Conservation (phyloP, 1,284 basidiomycete species). For the Ustilago lituana region DNA sequence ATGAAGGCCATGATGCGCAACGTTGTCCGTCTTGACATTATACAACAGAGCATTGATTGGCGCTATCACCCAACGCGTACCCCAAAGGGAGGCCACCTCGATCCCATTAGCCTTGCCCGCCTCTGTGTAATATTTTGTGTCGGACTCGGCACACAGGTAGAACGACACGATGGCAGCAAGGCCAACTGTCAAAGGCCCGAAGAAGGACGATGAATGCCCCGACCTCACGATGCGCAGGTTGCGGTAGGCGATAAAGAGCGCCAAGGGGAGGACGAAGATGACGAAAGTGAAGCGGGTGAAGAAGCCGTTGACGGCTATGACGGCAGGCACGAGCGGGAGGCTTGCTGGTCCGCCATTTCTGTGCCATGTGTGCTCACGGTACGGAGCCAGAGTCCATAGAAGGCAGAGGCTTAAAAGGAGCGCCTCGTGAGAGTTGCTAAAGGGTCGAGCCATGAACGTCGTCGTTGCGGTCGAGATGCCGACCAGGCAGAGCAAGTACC, state of each 20-base stretch:
- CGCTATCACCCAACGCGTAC: conserved; percentile 31
- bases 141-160: background rate
- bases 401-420: conserved; percentile 41
- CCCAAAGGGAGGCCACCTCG: conserved; percentile 1
- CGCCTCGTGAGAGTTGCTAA: conserved; percentile 66
- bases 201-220: background rate
- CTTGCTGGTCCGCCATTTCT: background rate
- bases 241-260: background rate
- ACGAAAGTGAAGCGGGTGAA: conserved; percentile 64
- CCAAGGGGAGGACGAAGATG: conserved; percentile 56
- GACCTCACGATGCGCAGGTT: background rate
- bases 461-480: conserved; percentile 57
- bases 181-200: conserved; percentile 5
- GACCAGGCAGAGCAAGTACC: conserved; percentile 36
- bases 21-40: conserved; percentile 61
- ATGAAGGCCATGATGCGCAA: conserved; percentile 66
- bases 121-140: conserved; percentile 14
- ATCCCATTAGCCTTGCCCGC: background rate
- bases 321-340: conserved; percentile 14
- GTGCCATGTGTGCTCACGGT: conserved; percentile 10
- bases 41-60: conserved; percentile 66
- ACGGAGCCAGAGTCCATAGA: conserved; percentile 1
- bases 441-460: conserved; percentile 63
- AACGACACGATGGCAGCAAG: background rate
- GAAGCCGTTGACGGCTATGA: conserved; percentile 41